A percentile compares a stretch with the other conserved stretches of the same genome.
Evolutionary conservation across 2,329 filamentous ascomycete genomes (phyloP).

Genomic region (Ophiostoma fasciatum): DNA sequence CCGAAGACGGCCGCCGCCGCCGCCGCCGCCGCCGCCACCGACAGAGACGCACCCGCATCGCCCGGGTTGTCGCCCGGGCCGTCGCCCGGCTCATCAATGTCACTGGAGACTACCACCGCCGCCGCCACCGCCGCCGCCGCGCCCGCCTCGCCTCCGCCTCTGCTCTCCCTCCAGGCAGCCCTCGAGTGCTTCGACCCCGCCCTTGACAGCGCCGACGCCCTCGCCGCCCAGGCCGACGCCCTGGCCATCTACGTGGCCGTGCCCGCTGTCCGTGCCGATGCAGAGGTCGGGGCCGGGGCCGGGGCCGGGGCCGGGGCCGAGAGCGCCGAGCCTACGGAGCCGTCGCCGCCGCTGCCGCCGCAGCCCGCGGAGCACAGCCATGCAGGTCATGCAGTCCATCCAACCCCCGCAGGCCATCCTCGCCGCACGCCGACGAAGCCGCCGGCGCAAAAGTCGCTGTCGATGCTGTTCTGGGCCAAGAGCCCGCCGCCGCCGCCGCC

Average conservation of each 20-base stretch:
- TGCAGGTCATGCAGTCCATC: too few species aligned
- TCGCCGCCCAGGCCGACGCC: constrained; percentile 44
- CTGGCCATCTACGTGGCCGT: constrained; percentile 25
- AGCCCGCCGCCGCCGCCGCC: not conserved
- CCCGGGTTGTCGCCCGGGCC: constrained; percentile 24
- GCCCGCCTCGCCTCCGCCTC: constrained; percentile 31
- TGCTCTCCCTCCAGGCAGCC: constrained; percentile 38
- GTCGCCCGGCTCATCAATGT: too few species aligned
- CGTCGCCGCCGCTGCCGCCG: too few species aligned
- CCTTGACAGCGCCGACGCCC: constrained; percentile 38
- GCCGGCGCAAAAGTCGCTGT: constrained; percentile 1
- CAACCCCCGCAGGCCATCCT: too few species aligned
- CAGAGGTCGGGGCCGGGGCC: too few species aligned
- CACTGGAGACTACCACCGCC: too few species aligned
- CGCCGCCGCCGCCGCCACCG: not conserved
- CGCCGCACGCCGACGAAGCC: too few species aligned
- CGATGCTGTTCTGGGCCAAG: constrained; percentile 1
- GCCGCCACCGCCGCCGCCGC: constrained; percentile 46
- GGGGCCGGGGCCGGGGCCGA: too few species aligned
- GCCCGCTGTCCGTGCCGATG: not conserved
- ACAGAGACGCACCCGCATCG: not conserved
- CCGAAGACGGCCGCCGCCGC: not conserved
- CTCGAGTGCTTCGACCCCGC: constrained; percentile 49
- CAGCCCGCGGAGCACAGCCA: too few species aligned
- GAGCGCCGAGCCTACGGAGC: too few species aligned